Base-by-base conservation (phyloP, 495 filamentous ascomycete species). In the Penicillium salamii region DNA sequence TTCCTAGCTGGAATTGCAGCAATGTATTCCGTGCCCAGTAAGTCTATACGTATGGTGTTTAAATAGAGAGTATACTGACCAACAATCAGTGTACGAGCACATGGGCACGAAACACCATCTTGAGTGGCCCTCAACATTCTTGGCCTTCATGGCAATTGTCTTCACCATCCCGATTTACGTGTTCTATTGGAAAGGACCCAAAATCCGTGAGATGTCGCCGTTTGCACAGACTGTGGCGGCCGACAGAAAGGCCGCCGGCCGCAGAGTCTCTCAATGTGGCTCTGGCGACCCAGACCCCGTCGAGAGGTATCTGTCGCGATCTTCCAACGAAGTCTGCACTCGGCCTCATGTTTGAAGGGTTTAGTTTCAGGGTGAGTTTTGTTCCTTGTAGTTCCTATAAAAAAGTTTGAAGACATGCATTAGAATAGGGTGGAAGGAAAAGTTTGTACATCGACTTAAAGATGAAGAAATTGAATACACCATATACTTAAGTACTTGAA, bases 141-240 rank as follows among this genome's bases (percentile, higher is more conserved):
- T 78, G 5, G 75, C 54, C 0, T 69, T 57, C 46, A 41, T 78
- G 32, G 70, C 71, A 4, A 61, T 76, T n/a, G 7, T 76, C 1
- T 71, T 78, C 43, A 76, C 70, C 3, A 67, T 70, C 5, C 72
- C 75, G 0, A 75, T 79, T 34, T 79, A 75, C 47, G 52, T 77
- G 6, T 75, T 78, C 50, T 79, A 77, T 46, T 70, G 62, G 59
- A 71, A 76, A 28, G 75, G 75, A 0, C 71, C 75, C 2, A 23
- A 45, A 12, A 73, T 78, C 33, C 57, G 76, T 11, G 68, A 64
- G 32, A 62, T 46, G 48, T 76, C 69, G 7, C 75, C 75, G 20
- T 78, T 79, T 42, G 75, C 76, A 11, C 61, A 64, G 44, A 52
- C 43, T 1, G 28, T 67, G 41, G 64, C 57, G 23, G 37, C 56